Conservation (phyloP, 116 monocot species). For the Trichopus zeylanicus region DNA sequence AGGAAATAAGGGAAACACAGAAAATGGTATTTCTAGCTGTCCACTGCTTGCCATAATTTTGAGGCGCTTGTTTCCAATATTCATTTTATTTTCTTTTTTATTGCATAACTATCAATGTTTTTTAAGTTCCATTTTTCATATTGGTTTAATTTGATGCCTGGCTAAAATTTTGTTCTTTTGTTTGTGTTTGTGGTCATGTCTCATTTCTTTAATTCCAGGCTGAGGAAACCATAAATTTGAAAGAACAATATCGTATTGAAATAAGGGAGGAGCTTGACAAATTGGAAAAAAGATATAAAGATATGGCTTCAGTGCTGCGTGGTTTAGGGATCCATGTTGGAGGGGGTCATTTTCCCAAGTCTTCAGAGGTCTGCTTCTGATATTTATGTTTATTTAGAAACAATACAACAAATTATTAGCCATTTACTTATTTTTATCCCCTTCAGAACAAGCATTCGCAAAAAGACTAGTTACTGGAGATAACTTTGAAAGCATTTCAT, state of each 20-base stretch:
- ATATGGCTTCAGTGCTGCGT: conserved; percentile 77
- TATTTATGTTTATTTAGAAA: too few species aligned
- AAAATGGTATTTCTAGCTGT: conserved; percentile 50
- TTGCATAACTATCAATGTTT: too few species aligned
- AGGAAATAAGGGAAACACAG: conserved; percentile 82
- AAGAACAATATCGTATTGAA: conserved; percentile 52
- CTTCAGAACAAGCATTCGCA: too few species aligned
- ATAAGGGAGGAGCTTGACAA: conserved; percentile 58
- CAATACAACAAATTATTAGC: too few species aligned
- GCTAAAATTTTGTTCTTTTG: too few species aligned
- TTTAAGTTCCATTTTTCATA: too few species aligned
- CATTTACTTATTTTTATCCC: too few species aligned
- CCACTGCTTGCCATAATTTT: neutral
- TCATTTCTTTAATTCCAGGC: conserved; percentile 27
- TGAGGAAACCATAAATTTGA: conserved; percentile 67
- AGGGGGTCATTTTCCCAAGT: conserved; percentile 46
- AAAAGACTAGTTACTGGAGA: too few species aligned
- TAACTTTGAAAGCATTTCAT: too few species aligned
- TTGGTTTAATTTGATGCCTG: too few species aligned
- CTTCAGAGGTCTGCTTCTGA: conserved; percentile 40
- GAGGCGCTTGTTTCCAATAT: neutral
- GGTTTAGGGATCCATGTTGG: conserved; percentile 55
- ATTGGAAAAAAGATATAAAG: conserved; percentile 51
- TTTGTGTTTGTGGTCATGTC: neutral
- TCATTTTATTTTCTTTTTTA: neutral